These are phyloP conservation scores for Chrysochromulina parva DNA, from an alignment of 78 protist genomes.

Conservation along the genomic window DNA sequence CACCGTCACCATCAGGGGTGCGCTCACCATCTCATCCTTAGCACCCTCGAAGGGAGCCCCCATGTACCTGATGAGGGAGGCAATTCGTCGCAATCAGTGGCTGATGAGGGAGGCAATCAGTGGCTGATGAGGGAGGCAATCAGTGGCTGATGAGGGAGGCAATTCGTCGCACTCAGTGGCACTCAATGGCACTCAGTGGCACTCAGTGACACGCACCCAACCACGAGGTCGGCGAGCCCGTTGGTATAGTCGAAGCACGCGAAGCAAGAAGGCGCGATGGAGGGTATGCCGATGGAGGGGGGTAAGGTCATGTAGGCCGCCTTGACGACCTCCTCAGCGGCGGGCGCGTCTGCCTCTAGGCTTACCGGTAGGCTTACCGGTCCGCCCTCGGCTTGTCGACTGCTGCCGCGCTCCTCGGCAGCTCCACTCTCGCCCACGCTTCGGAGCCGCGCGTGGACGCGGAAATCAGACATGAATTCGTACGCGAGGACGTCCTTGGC, in stretches of 20 bases:
- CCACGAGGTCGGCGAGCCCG: conserved; percentile 48
- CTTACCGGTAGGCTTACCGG: background rate
- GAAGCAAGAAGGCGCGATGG: conserved; percentile 42
- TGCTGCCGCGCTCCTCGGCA: too few relatives aligned
- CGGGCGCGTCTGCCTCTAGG: background rate
- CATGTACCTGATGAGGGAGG: background rate
- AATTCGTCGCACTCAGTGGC: too few relatives aligned
- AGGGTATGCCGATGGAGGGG: background rate
- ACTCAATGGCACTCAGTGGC: too few relatives aligned
- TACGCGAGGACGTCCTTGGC: background rate
- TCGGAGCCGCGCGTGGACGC: conserved; percentile 9
- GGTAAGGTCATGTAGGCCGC: conserved; percentile 1
- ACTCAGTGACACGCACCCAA: background rate
- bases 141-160: too few relatives aligned
- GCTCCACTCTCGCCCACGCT: background rate
- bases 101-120: too few relatives aligned
- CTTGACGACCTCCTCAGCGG: background rate
- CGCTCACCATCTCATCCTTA: background rate
- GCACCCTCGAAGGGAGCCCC: background rate
- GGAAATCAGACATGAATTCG: conserved; percentile 42
- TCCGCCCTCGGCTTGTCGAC: background rate
- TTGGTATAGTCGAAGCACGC: conserved; percentile 52
- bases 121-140: too few relatives aligned
- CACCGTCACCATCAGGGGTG: background rate
- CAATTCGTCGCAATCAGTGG: too few relatives aligned